phyloP scores from a whole-genome alignment of 768 basidiomycete species.

The Leucocoprinus birnbaumii region DNA sequence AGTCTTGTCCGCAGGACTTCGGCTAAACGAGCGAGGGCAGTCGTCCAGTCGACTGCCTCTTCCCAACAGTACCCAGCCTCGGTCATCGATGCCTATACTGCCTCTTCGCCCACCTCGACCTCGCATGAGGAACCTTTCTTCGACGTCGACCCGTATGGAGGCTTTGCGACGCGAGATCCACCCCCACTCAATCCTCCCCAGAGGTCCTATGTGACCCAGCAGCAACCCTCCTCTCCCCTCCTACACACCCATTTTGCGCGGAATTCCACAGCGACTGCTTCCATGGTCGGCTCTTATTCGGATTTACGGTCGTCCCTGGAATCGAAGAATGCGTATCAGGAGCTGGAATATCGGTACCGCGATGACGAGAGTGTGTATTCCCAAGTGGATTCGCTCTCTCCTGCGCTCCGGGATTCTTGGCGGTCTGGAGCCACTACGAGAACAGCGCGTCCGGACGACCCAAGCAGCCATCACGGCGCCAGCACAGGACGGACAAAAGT shows the following conservation, averaged over 20 bases:
- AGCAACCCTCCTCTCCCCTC: constrained; percentile 32
- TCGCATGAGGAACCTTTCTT: constrained; percentile 4
- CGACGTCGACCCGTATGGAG: constrained; percentile 1
- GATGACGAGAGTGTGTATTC: constrained; percentile 44
- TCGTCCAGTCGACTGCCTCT: constrained; percentile 4
- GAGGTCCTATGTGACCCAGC: not conserved
- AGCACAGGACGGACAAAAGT: not conserved
- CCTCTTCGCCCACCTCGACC: constrained; percentile 10
- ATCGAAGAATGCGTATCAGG: constrained; percentile 27
- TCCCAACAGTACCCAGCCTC: constrained; percentile 12
- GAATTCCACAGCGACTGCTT: constrained; percentile 38
- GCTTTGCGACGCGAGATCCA: constrained; percentile 6
- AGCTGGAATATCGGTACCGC: constrained; percentile 28
- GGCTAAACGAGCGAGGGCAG: constrained; percentile 29
- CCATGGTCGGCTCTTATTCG: constrained; percentile 16
- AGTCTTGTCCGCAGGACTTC: constrained; percentile 55
- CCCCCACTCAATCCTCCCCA: constrained; percentile 9
- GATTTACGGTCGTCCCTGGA: constrained; percentile 11
- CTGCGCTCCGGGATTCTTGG: constrained; percentile 40
- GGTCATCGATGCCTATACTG: constrained; percentile 2
- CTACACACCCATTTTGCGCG: constrained; percentile 46
- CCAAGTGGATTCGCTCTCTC: constrained; percentile 18
- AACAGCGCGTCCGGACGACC: constrained; percentile 9
- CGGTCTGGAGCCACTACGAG: constrained; percentile 21
- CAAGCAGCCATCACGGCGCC: not conserved